These are phyloP conservation scores for Taphrina flavorubra DNA, from an alignment of 1,139 yeast species.

Conservation along the genomic window DNA sequence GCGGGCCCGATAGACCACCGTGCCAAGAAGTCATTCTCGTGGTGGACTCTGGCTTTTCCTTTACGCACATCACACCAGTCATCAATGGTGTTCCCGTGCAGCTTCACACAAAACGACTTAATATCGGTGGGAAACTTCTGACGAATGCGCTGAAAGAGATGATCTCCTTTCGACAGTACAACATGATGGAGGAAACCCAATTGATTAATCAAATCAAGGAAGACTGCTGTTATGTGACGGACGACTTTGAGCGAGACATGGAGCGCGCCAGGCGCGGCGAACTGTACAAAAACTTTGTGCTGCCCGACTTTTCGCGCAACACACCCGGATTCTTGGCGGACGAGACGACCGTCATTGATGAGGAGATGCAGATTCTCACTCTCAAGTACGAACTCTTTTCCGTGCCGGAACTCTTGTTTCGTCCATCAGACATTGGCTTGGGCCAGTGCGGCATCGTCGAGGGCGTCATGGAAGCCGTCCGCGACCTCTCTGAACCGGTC, in stretches of 20 bases:
- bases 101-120: conserved; percentile 74
- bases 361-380: conserved; percentile 61
- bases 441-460: conserved; percentile 75
- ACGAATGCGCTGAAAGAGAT: conserved; percentile 83
- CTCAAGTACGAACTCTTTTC: conserved; percentile 84
- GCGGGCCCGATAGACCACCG: conserved; percentile 5
- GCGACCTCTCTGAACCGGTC: conserved; percentile 72
- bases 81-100: conserved; percentile 78
- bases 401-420: conserved; percentile 83
- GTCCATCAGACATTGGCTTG: conserved; percentile 82
- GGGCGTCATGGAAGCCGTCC: conserved; percentile 71
- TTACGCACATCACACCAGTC: conserved; percentile 87
- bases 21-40: conserved; percentile 70
- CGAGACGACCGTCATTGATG: conserved; percentile 53
- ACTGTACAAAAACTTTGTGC: conserved; percentile 62
- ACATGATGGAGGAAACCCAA: conserved; percentile 88
- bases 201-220: conserved; percentile 87
- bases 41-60: conserved; percentile 84
- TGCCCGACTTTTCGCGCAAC: conserved; percentile 69
- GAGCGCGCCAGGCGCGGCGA: conserved; percentile 47
- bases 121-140: conserved; percentile 82
- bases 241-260: conserved; percentile 67
- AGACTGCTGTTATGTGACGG: conserved; percentile 72
- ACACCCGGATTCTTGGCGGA: conserved; percentile 57
- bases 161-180: conserved; percentile 88